These are phyloP conservation scores for Chlorella sp. DNA, from an alignment of 139 green algal species.

Conservation along the genomic window DNA sequence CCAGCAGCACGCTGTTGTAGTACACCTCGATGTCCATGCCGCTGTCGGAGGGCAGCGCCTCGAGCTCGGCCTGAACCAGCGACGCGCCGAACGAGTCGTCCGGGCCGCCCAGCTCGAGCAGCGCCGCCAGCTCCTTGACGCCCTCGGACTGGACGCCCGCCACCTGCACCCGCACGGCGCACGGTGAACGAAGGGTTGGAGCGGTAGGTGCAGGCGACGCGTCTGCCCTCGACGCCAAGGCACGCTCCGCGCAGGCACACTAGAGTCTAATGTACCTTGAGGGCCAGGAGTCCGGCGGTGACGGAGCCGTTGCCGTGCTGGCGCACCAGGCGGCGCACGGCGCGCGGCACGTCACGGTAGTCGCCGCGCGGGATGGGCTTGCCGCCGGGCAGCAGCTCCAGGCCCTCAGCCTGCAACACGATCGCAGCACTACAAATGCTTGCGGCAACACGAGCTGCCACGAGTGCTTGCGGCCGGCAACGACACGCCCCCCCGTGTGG, in stretches of 20 bases:
- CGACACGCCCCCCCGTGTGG: too few species aligned
- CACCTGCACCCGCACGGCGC: too few species aligned
- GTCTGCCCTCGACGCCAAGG: too few species aligned
- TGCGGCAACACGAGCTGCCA: too few species aligned
- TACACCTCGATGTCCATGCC: slow-evolving; percentile 13
- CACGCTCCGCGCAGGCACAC: too few species aligned
- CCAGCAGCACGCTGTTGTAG: slow-evolving; percentile 9
- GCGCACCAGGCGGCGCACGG: slow-evolving; percentile 41
- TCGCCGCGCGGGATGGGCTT: slow-evolving; percentile 23
- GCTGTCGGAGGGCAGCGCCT: slow-evolving; percentile 4
- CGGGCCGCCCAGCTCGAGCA: slow-evolving; percentile 13
- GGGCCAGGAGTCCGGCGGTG: slow-evolving; percentile 17
- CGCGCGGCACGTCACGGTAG: slow-evolving; percentile 31
- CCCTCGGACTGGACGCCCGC: not conserved
- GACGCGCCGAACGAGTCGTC: not conserved
- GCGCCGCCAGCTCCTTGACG: slow-evolving; percentile 7
- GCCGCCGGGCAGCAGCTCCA: slow-evolving; percentile 25
- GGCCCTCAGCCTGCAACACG: slow-evolving; percentile 17
- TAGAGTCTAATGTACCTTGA: too few species aligned
- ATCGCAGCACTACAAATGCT: too few species aligned
- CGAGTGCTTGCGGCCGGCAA: too few species aligned
- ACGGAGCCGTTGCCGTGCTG: slow-evolving; percentile 37
- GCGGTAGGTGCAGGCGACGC: too few species aligned
- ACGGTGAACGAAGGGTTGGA: too few species aligned
- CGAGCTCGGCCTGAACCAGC: slow-evolving; percentile 11